These are phyloP conservation scores for Teratosphaeriaceae sp. DNA, from an alignment of 2,329 filamentous ascomycete species.

Conservation along the genomic window DNA sequence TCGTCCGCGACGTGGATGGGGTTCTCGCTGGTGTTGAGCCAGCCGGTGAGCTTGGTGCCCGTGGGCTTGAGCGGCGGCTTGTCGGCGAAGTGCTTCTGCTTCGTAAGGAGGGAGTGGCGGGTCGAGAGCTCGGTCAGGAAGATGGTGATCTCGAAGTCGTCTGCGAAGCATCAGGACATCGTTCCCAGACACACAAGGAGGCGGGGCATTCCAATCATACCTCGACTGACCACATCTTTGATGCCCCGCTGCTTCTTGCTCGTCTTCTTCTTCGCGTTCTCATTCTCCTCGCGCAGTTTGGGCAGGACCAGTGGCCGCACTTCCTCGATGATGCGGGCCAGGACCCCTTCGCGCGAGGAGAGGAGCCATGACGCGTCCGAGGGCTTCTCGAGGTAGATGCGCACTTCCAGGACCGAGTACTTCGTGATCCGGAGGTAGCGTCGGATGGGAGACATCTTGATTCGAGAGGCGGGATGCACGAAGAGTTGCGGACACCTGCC, in stretches of 20 bases:
- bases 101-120: slow-evolving; percentile 78
- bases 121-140: slow-evolving; percentile 84
- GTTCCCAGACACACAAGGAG: too few species aligned
- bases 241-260: slow-evolving; percentile 62
- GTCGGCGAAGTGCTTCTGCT: slow-evolving; percentile 64
- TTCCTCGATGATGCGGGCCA: slow-evolving; percentile 76
- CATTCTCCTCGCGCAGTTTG: slow-evolving; percentile 81
- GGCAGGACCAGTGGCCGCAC: slow-evolving; percentile 82
- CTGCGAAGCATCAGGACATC: slow-evolving; percentile 39
- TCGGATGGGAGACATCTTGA: slow-evolving; percentile 73
- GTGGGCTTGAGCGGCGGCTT: slow-evolving; percentile 39
- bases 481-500: neutral
- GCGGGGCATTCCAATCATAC: slow-evolving; percentile 49
- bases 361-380: slow-evolving; percentile 79
- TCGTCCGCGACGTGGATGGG: slow-evolving; percentile 38
- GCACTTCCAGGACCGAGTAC: slow-evolving; percentile 91
- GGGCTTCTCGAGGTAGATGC: slow-evolving; percentile 92
- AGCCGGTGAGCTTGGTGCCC: slow-evolving; percentile 41
- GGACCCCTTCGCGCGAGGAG: slow-evolving; percentile 64
- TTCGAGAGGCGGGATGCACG: neutral
- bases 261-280: slow-evolving; percentile 52
- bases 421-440: slow-evolving; percentile 88
- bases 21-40: slow-evolving; percentile 36
- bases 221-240: slow-evolving; percentile 80
- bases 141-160: slow-evolving; percentile 92